Conservation (phyloP, 805 yeast species). For the Teunomyces aglyptinius region DNA sequence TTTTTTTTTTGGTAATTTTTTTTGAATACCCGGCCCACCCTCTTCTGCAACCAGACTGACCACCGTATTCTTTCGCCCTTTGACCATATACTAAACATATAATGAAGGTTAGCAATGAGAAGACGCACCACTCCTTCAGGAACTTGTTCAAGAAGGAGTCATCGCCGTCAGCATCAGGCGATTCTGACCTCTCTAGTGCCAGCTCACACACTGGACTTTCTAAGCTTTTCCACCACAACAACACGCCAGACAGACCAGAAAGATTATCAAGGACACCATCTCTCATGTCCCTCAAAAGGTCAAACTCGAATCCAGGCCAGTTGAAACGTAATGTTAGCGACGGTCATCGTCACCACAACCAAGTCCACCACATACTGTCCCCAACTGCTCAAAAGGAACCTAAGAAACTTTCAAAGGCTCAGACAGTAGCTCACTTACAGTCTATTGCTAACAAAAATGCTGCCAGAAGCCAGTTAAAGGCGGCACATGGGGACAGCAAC, state of each 20-base stretch:
- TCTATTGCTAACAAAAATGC: constrained; percentile 30
- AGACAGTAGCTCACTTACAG: constrained; percentile 38
- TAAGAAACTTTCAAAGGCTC: constrained; percentile 22
- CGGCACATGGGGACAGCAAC: constrained; percentile 5
- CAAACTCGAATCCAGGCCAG: constrained; percentile 7
- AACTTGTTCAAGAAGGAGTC: constrained; percentile 21
- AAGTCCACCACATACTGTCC: constrained; percentile 6
- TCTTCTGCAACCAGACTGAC: background rate
- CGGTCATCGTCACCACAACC: constrained; percentile 6
- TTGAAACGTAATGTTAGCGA: constrained; percentile 5
- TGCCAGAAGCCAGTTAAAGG: constrained; percentile 14
- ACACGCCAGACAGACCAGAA: constrained; percentile 1
- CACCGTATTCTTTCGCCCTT: background rate
- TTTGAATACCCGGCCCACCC: background rate
- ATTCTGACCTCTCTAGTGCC: constrained; percentile 11
- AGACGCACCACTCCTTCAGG: constrained; percentile 18
- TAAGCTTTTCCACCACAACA: constrained; percentile 22
- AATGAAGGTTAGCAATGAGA: constrained; percentile 11
- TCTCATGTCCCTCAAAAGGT: constrained; percentile 11
- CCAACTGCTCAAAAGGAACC: constrained; percentile 9
- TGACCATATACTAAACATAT: background rate
- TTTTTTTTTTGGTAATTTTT: background rate
- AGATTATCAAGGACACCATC: constrained; percentile 8
- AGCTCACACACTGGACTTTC: constrained; percentile 14
- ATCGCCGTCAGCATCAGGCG: constrained; percentile 4